Base-by-base conservation (phyloP, 805 yeast genomes). In the Nakazawaea anatomiae region DNA sequence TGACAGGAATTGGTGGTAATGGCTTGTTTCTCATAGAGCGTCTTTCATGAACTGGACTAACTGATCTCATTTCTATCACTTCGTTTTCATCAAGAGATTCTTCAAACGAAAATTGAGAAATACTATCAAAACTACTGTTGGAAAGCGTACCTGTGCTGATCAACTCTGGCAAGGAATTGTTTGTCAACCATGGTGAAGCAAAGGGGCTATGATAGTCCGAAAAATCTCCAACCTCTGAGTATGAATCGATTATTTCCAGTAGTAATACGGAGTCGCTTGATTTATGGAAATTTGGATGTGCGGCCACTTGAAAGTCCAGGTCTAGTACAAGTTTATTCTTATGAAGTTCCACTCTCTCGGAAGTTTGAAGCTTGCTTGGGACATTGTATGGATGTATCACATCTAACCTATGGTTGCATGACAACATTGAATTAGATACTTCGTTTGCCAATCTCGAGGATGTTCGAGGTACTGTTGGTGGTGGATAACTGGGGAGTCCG, bases 1-100 rank as follows among this genome's bases (percentile, higher is more conserved):
- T 61, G 5, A 60, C 58, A 2, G 68, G 65, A 18, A 59, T 44
- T 11, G 56, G 47, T 11, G 64, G 63, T 8, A 60, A 39, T 5
- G 50, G 52, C 31, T 52, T 52, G 42, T 44, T 30, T n/a, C 58
- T 55, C 25, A 51, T 58, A 32, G 42, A 8, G 25, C 25, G 7
- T 4, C 4, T 39, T 29, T 4, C 35, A 2, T 32, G 35, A 32
- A 32, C 8, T 32, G 35, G 29, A 30, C 12, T 41, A n/a, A 30
- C 11, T 7, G 18, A 27, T 6, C 11, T 14, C 10, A 14, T 48
- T 4, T n/a, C 18, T 14, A 48, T 48, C 12, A 48, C 28, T 27
- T 44, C 47, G 9, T 44, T 49, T 14, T 49, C 52, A 6, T 50
- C 52, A 11, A 29, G 29, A 10, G n/a, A 4, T 25, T 28, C 27